Conservation (phyloP, 228 moss, liverwort and hornwort species). For the Sphagnum magellanicum region DNA sequence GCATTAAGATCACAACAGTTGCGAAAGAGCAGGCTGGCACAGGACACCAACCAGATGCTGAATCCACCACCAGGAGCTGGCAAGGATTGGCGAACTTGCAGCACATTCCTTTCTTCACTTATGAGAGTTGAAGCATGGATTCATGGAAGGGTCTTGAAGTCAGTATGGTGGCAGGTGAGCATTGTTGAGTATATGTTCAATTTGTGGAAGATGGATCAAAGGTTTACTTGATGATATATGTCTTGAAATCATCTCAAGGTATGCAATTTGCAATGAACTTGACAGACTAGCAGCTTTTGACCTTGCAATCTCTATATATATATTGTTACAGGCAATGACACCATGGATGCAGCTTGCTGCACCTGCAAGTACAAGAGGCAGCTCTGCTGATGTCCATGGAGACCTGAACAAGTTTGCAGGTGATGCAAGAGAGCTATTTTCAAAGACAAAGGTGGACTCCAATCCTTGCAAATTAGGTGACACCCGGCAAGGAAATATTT, state of each 20-base stretch:
- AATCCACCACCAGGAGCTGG: slow-evolving; percentile 17
- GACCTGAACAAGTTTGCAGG: slow-evolving; percentile 51
- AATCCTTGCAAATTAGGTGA: slow-evolving; percentile 77
- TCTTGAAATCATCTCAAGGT: too few relatives aligned
- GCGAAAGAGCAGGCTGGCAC: slow-evolving; percentile 34
- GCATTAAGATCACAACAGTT: slow-evolving; percentile 45
- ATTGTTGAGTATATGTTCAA: neutral
- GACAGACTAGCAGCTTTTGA: too few relatives aligned
- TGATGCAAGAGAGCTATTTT: slow-evolving; percentile 41
- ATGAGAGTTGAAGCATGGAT: slow-evolving; percentile 81
- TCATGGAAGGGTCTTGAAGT: slow-evolving; percentile 68
- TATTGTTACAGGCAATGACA: slow-evolving; percentile 59
- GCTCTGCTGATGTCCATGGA: slow-evolving; percentile 28
- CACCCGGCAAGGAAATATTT: slow-evolving; percentile 80
- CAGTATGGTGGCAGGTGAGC: slow-evolving; percentile 91
- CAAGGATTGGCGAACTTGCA: slow-evolving; percentile 57
- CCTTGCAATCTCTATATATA: too few relatives aligned
- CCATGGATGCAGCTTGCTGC: slow-evolving; percentile 77
- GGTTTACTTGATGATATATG: neutral
- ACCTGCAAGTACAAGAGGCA: slow-evolving; percentile 43
- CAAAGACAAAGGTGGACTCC: slow-evolving; percentile 31
- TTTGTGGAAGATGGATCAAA: neutral
- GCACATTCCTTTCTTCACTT: slow-evolving; percentile 53
- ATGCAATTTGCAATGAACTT: too few relatives aligned
- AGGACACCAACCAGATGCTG: slow-evolving; percentile 18